phyloP scores from a whole-genome alignment of 352 stramenopile genomes.

The Globisporangium nodosum region DNA sequence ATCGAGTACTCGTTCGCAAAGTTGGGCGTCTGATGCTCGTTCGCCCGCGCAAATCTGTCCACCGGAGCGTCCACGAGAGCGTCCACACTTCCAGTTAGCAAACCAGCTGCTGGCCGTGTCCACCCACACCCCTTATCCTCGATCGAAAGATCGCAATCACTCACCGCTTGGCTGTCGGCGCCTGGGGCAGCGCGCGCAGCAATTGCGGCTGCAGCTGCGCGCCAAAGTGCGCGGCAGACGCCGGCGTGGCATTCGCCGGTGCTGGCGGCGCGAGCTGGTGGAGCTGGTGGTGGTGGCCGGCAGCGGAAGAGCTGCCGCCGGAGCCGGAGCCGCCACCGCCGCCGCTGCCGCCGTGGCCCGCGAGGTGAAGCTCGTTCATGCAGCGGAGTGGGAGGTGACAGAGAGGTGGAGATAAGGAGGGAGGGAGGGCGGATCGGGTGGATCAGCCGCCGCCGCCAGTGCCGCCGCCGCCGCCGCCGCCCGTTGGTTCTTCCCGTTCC shows the following conservation, averaged over 20 bases:
- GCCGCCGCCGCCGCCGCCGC: background rate
- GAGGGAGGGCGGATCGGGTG: background rate
- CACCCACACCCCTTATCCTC: background rate
- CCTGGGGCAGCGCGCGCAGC: background rate
- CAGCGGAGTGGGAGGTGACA: background rate
- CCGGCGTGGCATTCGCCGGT: too few relatives aligned
- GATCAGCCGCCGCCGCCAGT: slow-evolving; percentile 1
- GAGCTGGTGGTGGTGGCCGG: background rate
- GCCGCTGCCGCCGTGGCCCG: background rate
- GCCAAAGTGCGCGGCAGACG: background rate
- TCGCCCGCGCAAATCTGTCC: slow-evolving; percentile 5
- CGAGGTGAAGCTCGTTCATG: slow-evolving; percentile 3
- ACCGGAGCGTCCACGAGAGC: background rate
- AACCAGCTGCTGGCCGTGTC: background rate
- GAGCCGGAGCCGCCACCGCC: background rate
- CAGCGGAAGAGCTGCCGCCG: background rate
- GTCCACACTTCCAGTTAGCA: background rate
- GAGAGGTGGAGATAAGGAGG: background rate
- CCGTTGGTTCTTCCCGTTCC: slow-evolving; percentile 1
- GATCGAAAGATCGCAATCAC: background rate
- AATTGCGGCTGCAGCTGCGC: background rate
- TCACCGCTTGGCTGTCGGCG: background rate
- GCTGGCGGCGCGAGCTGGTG: background rate
- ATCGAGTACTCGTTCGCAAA: slow-evolving; percentile 17
- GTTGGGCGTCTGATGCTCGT: slow-evolving; percentile 9